Base-by-base conservation (phyloP, 306 rosid genomes). In the Oxytropis ochrocephala region DNA sequence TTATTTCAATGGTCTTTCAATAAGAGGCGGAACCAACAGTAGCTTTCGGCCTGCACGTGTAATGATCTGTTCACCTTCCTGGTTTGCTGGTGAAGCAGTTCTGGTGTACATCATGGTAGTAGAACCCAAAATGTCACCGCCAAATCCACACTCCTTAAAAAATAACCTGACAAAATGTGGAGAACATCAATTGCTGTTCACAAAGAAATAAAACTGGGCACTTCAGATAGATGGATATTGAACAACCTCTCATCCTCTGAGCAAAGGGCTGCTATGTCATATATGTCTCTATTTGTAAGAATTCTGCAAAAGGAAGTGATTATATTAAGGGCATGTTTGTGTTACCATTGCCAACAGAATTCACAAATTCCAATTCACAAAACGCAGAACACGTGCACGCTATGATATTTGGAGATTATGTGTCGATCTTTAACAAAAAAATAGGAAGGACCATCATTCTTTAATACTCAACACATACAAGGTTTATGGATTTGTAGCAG, bases 61-160 rank as follows among this genome's bases (percentile, higher is more conserved):
- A 19, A 73, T 42, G 36, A 46, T 75, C 30, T 67, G 85, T 70
- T 81, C 79, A 27, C 78, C 81, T 72, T 81, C 72, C 18, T 66
- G 63, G 74, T 33, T 24, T 66, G 80, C 71, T 43, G 78, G 53
- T 49, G 70, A 67, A 64, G 72, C 66, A 39, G 77, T 64, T 75
- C 88, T 77, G 4, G 80, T 70, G 75, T 91, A 91, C 87, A 91
- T 91, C 79, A 79, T 74, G 73, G 91, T 85, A 3, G 96, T 91
- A 68, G 97, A 85, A 47, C 83, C 59, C 85, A 89, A 74, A 69
- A 82, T 69, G 83, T 89, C 96, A 38, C 83, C 67, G 51, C 91
- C 91, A 82, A 87, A 91, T 70, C 97, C 96, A 80, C 97, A 89
- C n/a, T 84, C 88, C 72, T 79, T 63, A 56, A 91, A 91, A 82